Base-by-base conservation (phyloP, 176 grass and related monocot species). In the Oryza glumipatula region DNA sequence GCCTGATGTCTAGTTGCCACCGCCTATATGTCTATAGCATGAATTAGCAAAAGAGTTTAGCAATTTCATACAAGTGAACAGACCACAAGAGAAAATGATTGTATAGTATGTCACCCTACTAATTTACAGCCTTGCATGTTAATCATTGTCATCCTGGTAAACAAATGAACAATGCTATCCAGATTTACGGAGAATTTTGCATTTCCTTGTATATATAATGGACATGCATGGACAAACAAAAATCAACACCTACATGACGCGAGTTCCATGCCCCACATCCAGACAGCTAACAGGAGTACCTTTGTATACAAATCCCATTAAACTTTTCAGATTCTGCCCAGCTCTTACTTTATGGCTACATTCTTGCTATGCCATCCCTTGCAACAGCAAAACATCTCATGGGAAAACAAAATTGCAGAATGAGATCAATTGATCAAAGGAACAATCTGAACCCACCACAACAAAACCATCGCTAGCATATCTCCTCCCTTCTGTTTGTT, bases 81-180 rank as follows among this genome's bases (percentile, higher is more conserved):
- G 74, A 48, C 16, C 70, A 69, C 5, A 36, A 44, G 70, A 68
- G 28, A n/a, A 17, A 66, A 54, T 5, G 11, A 28, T 28, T 67
- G 36, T 73, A 7, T 73, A 47, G 52, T 46, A 85, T 74, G 73
- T 68, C 73, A 63, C 24, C 81, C 60, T 44, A 76, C 30, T 70
- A 90, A 7, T 78, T 74, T 77, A 86, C 72, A 90, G 56, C 7
- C 78, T 68, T 82, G 48, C 74, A 83, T 28, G 74, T 48, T 78
- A 52, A 46, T 10, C 17, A 17, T 48, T 68, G 36, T 52, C 15
- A 86, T 24, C 80, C 74, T 30, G 11, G 67, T 66, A n/a, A 86
- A 76, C 9, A 66, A 65, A 54, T 66, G 16, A 86, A 74, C 61
- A 84, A 74, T 51, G 23, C 3, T 78, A 67, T 77, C 44, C 68